Conservation (phyloP, 805 yeast genomes). For the Maudiozyma barnettii region DNA sequence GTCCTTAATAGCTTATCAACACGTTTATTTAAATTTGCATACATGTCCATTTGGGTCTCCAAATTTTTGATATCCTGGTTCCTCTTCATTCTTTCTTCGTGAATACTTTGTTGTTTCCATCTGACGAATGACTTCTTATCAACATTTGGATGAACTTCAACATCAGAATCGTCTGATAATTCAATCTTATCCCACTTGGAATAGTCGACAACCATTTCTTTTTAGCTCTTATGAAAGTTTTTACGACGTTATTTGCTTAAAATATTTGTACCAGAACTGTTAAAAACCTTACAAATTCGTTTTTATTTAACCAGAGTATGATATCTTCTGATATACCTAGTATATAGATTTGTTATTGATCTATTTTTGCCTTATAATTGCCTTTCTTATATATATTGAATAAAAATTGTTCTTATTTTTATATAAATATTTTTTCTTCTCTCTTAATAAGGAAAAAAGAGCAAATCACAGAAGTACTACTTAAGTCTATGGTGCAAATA, state of each 20-base stretch:
- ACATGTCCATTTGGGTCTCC: constrained; percentile 73
- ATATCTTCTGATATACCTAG: too few relatives aligned
- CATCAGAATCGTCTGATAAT: constrained; percentile 90
- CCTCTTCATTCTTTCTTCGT: constrained; percentile 78
- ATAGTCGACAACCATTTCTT: constrained; percentile 74
- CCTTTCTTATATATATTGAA: too few relatives aligned
- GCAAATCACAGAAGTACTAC: too few relatives aligned
- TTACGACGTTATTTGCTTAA: background rate
- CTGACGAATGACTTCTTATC: constrained; percentile 85
- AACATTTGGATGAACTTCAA: constrained; percentile 97
- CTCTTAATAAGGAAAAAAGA: too few relatives aligned
- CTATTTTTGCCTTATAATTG: too few relatives aligned
- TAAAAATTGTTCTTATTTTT: too few relatives aligned
- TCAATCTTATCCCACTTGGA: constrained; percentile 98
- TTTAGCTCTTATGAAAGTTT: background rate
- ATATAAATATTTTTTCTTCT: too few relatives aligned
- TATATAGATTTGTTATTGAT: too few relatives aligned
- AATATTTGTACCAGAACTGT: too few relatives aligned
- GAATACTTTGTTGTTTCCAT: constrained; percentile 97
- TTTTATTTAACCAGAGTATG: too few relatives aligned
- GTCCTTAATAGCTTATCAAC: constrained; percentile 51
- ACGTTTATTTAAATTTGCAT: constrained; percentile 59
- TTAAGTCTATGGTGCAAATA: too few relatives aligned
- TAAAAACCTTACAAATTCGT: too few relatives aligned
- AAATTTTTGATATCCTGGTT: constrained; percentile 68